These are phyloP conservation scores for Pseudisothecium myosuroides DNA, from an alignment of 225 moss, liverwort and hornwort genomes.

Conservation along the genomic window DNA sequence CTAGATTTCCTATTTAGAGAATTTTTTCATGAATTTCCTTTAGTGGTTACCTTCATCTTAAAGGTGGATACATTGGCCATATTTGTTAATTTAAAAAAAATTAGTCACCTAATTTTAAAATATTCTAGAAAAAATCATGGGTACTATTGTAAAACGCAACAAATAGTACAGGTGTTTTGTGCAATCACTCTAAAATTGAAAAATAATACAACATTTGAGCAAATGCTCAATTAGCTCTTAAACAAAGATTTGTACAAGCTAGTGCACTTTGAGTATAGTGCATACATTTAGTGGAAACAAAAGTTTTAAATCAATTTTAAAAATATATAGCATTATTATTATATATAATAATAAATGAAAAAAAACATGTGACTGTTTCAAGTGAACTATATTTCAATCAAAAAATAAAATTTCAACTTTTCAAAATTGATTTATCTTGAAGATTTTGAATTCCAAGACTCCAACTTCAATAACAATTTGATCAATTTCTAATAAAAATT, in stretches of 20 bases:
- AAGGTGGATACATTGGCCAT: too few relatives aligned
- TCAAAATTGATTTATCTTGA: neutral
- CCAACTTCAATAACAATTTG: neutral
- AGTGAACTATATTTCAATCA: neutral
- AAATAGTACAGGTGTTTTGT: too few relatives aligned
- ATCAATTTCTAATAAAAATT: neutral
- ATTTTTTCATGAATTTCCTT: too few relatives aligned
- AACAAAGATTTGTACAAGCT: neutral
- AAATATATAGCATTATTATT: neutral
- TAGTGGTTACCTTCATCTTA: too few relatives aligned
- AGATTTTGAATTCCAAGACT: neutral
- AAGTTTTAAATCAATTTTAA: neutral
- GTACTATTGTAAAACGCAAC: too few relatives aligned
- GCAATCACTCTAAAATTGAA: neutral
- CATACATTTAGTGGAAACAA: neutral
- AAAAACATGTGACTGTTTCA: accelerated
- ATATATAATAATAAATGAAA: neutral
- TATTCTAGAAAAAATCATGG: too few relatives aligned
- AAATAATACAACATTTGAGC: neutral
- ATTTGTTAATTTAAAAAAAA: too few relatives aligned
- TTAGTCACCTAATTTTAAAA: too few relatives aligned
- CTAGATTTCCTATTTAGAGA: too few relatives aligned
- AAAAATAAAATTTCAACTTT: neutral
- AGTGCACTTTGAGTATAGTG: neutral
- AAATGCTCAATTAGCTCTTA: neutral